Evolutionary conservation across 2,329 filamentous ascomycete species (phyloP), one percentile per base, ranked within the genome.

Genomic region (Beauveria medogensis): DNA sequence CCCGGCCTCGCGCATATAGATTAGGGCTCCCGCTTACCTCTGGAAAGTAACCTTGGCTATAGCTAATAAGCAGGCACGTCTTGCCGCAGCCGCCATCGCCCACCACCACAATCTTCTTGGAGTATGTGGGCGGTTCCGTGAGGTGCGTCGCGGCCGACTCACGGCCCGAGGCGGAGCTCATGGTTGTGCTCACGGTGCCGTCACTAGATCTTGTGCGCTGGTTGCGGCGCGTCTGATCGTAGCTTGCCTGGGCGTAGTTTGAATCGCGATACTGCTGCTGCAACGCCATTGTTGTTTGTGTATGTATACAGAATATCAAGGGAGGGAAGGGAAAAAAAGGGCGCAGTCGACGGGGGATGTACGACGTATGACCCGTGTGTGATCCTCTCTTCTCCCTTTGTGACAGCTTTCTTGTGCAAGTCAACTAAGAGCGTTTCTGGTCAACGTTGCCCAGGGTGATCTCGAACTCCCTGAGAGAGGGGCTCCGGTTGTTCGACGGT

Each of bases 91-190:
- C 94, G 69, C 94, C 94, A 75, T 99, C 94, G 64, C 94, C 94
- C 51, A 99, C 94, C 56, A 99, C 94, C 50, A 99, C 94, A 72
- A 99, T 94, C 83, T 99, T 99, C 82, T 99, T 99, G 67, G 93
- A 97, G 78, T 94, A 97, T 61, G 91, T 85, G 4, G 93, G 92
- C 26, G 90, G 91, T 72, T 96, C 91, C 55, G 93, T 97, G 75
- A 93, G 84, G 74, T 91, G 87, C 58, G 93, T 97, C 63, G 83
- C 87, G 63, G 89, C 85, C 53, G 90, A 92, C 74, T 92, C 87
- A 70, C 87, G 82, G 68, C 88, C 88, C 55, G 86, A 89, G 57
- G 87, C 88, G 64, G 83, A 82, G 76, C 89, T 93, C 77, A 87
- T 87, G 73, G 86, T 87, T 66, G 91, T 96, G 82, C 89, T 93